phyloP scores from a whole-genome alignment of 768 basidiomycete species.

The Lentinula aciculospora region DNA sequence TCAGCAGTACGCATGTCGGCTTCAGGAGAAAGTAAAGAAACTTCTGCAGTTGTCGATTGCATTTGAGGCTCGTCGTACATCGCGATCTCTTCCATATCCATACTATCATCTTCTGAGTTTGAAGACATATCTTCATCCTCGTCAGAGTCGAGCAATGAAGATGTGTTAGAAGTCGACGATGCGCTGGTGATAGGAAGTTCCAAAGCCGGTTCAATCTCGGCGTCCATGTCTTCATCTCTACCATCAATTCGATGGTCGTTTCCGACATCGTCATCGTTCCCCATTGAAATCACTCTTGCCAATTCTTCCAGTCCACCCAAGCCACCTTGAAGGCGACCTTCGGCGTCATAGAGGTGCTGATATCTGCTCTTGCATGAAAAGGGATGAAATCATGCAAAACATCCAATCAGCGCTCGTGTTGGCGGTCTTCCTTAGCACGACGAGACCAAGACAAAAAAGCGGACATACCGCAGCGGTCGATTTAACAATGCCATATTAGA shows the following conservation, averaged over 20 bases:
- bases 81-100: constrained; percentile 71
- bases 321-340: constrained; percentile 87
- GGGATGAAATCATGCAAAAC: background rate
- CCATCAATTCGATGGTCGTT: constrained; percentile 26
- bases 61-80: constrained; percentile 58
- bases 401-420: constrained; percentile 1
- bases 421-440: background rate
- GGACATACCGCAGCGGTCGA: constrained; percentile 46
- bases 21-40: constrained; percentile 23
- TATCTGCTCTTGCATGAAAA: constrained; percentile 18
- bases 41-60: background rate
- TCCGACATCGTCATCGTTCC: constrained; percentile 12
- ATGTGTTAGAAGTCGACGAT: constrained; percentile 33
- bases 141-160: constrained; percentile 59
- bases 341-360: constrained; percentile 67
- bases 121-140: constrained; percentile 62
- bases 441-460: background rate
- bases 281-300: constrained; percentile 71
- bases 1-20: background rate
- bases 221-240: constrained; percentile 1
- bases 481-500: constrained; percentile 98
- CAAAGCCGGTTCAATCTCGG: constrained; percentile 54
- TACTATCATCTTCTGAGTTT: constrained; percentile 68
- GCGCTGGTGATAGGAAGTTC: constrained; percentile 63
- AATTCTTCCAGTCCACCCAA: constrained; percentile 79